These are phyloP conservation scores for Ceratocystiopsis minuta DNA, from an alignment of 2,329 filamentous ascomycete species.

Conservation along the genomic window DNA sequence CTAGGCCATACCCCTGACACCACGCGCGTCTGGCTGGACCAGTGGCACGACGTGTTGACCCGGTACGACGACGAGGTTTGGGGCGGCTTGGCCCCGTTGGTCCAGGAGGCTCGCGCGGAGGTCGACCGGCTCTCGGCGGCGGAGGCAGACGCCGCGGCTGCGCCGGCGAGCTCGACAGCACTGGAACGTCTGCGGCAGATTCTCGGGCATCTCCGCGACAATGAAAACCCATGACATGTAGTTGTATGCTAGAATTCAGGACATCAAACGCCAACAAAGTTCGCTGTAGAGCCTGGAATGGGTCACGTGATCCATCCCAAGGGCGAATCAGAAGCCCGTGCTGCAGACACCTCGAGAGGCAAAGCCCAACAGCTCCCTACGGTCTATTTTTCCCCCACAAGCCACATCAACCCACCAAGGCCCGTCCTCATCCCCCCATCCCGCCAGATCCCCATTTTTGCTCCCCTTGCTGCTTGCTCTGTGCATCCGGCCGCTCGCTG, in stretches of 20 bases:
- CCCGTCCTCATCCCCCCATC: background rate
- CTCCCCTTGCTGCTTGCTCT: background rate
- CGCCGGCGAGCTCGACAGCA: slow-evolving; percentile 14
- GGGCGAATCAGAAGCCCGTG: no score
- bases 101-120: slow-evolving; percentile 37
- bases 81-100: slow-evolving; percentile 41
- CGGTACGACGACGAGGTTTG: slow-evolving; percentile 49
- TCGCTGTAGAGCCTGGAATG: no score
- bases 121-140: slow-evolving; percentile 24
- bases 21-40: slow-evolving; percentile 27
- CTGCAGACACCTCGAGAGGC: no score
- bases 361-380: no score
- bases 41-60: slow-evolving; percentile 38
- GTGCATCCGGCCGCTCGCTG: background rate
- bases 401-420: no score
- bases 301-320: no score
- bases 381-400: no score
- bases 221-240: no score
- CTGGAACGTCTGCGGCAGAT: slow-evolving; percentile 22
- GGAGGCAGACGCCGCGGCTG: slow-evolving; percentile 7
- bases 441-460: background rate
- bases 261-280: no score
- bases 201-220: slow-evolving; percentile 19
- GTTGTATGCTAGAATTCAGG: no score
- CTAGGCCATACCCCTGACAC: slow-evolving; percentile 20